Percentiles rank a stretch among this genome's conserved stretches.
Evolutionary conservation across 495 filamentous ascomycete genomes (phyloP).

Genomic region (Geopyxis carbonaria): DNA sequence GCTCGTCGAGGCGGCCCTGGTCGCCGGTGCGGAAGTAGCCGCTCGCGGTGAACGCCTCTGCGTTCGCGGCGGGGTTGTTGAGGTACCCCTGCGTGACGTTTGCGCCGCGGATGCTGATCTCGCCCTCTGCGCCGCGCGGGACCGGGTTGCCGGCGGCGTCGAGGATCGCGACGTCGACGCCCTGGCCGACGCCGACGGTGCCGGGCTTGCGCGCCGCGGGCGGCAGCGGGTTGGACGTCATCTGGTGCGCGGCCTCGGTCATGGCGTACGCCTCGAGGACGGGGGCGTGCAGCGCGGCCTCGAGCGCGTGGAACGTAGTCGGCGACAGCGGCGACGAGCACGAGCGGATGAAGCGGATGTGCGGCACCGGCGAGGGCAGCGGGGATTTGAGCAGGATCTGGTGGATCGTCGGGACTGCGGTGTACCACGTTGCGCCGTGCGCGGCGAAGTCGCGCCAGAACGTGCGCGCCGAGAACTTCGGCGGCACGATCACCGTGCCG

Average conservation of each 20-base stretch:
- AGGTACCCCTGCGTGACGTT: slow-evolving; percentile 74
- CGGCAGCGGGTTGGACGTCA: slow-evolving; percentile 73
- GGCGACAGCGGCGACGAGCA: slow-evolving; percentile 70
- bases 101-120: slow-evolving; percentile 61
- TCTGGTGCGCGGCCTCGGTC: slow-evolving; percentile 81
- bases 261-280: slow-evolving; percentile 83
- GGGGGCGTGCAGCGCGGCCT: slow-evolving; percentile 52
- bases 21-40: slow-evolving; percentile 77
- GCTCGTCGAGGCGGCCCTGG: slow-evolving; percentile 55
- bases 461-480: slow-evolving; percentile 60
- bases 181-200: slow-evolving; percentile 62
- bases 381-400: slow-evolving; percentile 64
- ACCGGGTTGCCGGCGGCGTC: slow-evolving; percentile 45
- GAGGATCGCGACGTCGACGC: slow-evolving; percentile 63
- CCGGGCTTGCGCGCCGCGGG: slow-evolving; percentile 55
- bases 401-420: slow-evolving; percentile 72
- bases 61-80: slow-evolving; percentile 60
- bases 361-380: slow-evolving; percentile 43
- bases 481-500: slow-evolving; percentile 56
- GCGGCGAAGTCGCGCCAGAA: slow-evolving; percentile 62
- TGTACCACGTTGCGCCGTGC: slow-evolving; percentile 71
- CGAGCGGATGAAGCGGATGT: slow-evolving; percentile 72
- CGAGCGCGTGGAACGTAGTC: slow-evolving; percentile 56
- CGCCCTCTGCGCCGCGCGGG: slow-evolving; percentile 46
- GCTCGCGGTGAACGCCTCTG: slow-evolving; percentile 44